These are phyloP conservation scores for Tuber aestivum DNA, from an alignment of 495 filamentous ascomycete species.

Conservation along the genomic window DNA sequence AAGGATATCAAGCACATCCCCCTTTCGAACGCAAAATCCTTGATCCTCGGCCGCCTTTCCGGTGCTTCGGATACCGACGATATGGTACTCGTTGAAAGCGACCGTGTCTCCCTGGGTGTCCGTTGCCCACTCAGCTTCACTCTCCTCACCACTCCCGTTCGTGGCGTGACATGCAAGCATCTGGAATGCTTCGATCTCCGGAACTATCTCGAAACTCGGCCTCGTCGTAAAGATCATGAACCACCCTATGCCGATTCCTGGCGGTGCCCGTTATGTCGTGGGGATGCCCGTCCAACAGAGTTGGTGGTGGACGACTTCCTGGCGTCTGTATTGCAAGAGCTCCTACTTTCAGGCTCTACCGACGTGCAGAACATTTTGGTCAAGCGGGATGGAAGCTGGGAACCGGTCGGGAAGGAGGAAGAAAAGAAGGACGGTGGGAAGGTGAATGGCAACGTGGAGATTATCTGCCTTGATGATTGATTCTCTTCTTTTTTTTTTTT, in stretches of 20 bases:
- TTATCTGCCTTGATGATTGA: conserved; percentile 34
- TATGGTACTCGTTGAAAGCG: conserved; percentile 35
- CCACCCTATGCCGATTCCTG: conserved; percentile 39
- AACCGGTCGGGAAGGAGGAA: conserved; percentile 26
- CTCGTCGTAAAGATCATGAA: conserved; percentile 36
- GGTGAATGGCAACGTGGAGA: conserved; percentile 24
- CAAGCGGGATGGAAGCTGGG: conserved; percentile 33
- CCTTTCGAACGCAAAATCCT: conserved; percentile 17
- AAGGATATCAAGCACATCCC: conserved; percentile 17
- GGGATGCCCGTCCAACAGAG: conserved; percentile 40
- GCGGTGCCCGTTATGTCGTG: conserved; percentile 38
- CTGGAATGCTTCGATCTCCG: conserved; percentile 41
- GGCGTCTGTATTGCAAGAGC: conserved; percentile 18
- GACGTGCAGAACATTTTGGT: conserved; percentile 23
- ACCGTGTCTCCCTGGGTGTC: conserved; percentile 35
- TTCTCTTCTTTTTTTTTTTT: conserved; percentile 13
- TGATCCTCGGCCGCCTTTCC: conserved; percentile 26
- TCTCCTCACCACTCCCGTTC: conserved; percentile 36
- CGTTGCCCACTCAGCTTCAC: conserved; percentile 36
- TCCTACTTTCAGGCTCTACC: conserved; percentile 10
- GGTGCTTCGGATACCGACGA: conserved; percentile 32
- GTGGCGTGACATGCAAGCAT: conserved; percentile 32
- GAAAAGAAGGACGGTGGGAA: conserved; percentile 19
- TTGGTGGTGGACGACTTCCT: conserved; percentile 39
- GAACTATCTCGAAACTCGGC: conserved; percentile 37